Evolutionary conservation across 768 basidiomycete genomes (phyloP).

Genomic region (Kondoa subrosea): DNA sequence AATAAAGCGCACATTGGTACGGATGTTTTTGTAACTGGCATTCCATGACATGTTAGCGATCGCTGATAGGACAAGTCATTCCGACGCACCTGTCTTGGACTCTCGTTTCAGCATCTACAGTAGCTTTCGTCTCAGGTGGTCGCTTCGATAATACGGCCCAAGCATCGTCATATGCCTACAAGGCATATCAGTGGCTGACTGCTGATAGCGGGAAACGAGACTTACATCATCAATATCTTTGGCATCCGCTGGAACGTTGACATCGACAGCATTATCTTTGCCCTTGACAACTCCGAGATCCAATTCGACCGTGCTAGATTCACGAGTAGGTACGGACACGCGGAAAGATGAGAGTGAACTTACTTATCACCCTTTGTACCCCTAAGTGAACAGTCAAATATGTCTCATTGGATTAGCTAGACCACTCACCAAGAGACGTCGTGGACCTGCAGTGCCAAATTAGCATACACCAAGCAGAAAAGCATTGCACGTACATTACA

Average conservation of each 20-base stretch:
- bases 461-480: not conserved
- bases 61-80: too few relatives aligned
- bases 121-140: conserved; percentile 52
- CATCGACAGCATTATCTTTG: conserved; percentile 51
- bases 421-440: conserved; percentile 13
- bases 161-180: conserved; percentile 78
- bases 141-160: conserved; percentile 62
- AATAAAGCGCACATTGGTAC: conserved; percentile 92
- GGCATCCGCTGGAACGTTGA: conserved; percentile 65
- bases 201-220: not conserved
- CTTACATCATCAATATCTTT: conserved; percentile 43
- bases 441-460: conserved; percentile 10
- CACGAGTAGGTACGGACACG: conserved; percentile 91
- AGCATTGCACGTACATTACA: conserved; percentile 1
- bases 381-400: not conserved
- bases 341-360: conserved; percentile 33
- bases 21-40: conserved; percentile 69
- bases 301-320: conserved; percentile 66
- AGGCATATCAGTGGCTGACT: conserved; percentile 39
- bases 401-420: conserved; percentile 10
- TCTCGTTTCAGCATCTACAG: conserved; percentile 44
- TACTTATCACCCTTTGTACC: conserved; percentile 8
- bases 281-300: conserved; percentile 68
- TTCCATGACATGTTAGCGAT: too few relatives aligned
- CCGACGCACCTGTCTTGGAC: conserved; percentile 86